phyloP scores from a whole-genome alignment of 140 eudicot genomes.

The Ambrosia hybrid region DNA sequence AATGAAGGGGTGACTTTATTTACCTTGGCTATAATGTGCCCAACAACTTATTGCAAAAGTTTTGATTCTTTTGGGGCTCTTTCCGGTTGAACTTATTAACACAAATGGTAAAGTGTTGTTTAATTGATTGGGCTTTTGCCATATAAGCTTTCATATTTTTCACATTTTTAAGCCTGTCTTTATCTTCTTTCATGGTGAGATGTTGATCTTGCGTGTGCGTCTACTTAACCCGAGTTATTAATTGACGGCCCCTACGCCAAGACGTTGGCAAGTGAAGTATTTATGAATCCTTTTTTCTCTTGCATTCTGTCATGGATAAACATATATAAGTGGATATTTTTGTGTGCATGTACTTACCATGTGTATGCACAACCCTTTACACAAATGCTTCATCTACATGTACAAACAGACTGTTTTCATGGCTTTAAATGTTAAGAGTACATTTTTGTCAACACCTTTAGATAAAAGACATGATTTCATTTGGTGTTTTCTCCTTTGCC shows the following conservation, averaged over 20 bases:
- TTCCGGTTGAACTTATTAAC: conserved; percentile 37
- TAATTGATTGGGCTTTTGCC: conserved; percentile 29
- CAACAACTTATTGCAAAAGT: conserved; percentile 38
- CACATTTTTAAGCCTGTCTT: conserved; percentile 23
- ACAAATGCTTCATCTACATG: neutral
- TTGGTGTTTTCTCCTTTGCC: conserved; percentile 4
- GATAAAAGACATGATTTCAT: conserved; percentile 6
- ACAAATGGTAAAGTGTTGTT: conserved; percentile 28
- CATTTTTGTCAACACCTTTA: neutral
- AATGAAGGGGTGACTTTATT: conserved; percentile 44
- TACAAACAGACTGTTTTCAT: neutral
- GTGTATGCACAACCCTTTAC: neutral
- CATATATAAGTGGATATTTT: neutral
- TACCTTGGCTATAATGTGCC: conserved; percentile 39
- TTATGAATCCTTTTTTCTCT: neutral
- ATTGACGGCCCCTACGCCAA: conserved; percentile 7
- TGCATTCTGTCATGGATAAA: neutral
- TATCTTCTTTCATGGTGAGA: conserved; percentile 29
- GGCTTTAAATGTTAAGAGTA: neutral
- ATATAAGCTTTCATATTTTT: conserved; percentile 15
- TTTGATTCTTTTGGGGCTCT: conserved; percentile 36
- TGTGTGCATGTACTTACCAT: neutral
- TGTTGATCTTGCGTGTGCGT: conserved; percentile 19
- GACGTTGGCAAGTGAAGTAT: conserved; percentile 4
- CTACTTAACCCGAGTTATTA: conserved; percentile 11